Conservation (phyloP, 306 rosid genomes). For the Rosa persica region DNA sequence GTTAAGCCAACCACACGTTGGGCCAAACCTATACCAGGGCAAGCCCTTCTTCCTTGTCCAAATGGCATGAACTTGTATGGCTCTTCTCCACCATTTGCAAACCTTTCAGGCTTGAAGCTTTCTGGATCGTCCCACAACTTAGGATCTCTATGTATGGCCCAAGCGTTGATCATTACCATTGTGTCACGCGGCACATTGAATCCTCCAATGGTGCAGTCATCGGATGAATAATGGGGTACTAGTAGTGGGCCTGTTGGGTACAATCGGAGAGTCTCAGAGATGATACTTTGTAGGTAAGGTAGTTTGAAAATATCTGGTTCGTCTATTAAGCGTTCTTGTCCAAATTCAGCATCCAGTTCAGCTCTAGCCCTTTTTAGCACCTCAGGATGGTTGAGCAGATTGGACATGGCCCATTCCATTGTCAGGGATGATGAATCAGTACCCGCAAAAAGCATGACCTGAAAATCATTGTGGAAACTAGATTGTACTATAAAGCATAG, state of each 20-base stretch:
- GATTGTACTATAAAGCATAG: neutral
- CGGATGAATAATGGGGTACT: constrained; percentile 29
- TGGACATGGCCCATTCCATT: neutral
- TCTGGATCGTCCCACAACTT: constrained; percentile 33
- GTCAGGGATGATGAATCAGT: neutral
- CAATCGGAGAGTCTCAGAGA: constrained; percentile 26
- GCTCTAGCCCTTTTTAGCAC: constrained; percentile 8
- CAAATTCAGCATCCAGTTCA: constrained; percentile 31
- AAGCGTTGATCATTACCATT: constrained; percentile 32
- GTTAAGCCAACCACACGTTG: neutral
- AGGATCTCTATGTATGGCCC: constrained; percentile 48
- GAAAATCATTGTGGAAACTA: neutral
- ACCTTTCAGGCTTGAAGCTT: constrained; percentile 21
- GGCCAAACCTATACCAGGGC: neutral
- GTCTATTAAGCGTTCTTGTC: neutral
- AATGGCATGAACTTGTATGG: constrained; percentile 6
- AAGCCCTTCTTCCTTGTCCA: constrained; percentile 6
- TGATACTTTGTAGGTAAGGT: constrained; percentile 18
- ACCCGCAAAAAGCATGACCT: neutral
- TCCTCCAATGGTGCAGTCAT: constrained; percentile 32
- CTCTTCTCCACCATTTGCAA: neutral
- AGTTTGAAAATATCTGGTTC: constrained; percentile 12
- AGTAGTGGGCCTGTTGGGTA: constrained; percentile 30
- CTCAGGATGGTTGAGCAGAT: constrained; percentile 6
- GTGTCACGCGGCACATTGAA: constrained; percentile 39